Conservation (phyloP, 495 filamentous ascomycete genomes). For the Aspergillus sparsus region DNA sequence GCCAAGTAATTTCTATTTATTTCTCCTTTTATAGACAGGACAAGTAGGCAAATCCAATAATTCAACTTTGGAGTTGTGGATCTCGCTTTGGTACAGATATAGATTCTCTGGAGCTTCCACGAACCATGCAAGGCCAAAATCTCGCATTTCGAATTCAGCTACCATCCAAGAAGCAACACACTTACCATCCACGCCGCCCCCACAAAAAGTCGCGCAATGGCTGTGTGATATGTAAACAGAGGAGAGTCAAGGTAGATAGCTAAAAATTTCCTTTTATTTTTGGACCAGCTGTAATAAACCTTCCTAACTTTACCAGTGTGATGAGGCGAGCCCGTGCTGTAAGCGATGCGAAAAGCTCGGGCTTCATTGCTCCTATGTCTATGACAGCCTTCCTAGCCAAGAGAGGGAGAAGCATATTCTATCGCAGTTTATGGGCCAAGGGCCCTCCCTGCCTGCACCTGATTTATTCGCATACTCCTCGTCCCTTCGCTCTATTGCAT, state of each 20-base stretch:
- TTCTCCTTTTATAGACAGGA: too few species aligned
- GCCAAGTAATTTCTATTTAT: too few species aligned
- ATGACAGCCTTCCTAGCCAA: slow-evolving; percentile 8
- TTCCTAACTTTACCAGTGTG: slow-evolving; percentile 36
- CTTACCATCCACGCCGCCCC: slow-evolving; percentile 36
- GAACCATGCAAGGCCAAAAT: slow-evolving; percentile 33
- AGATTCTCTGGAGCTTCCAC: slow-evolving; percentile 6
- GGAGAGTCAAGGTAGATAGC: slow-evolving; percentile 47
- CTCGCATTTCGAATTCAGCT: slow-evolving; percentile 31
- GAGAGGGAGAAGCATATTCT: slow-evolving; percentile 22
- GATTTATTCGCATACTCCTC: slow-evolving; percentile 30
- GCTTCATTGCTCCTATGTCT: slow-evolving; percentile 41
- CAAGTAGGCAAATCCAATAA: too few species aligned
- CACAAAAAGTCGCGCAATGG: slow-evolving; percentile 50
- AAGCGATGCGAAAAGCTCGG: slow-evolving; percentile 43
- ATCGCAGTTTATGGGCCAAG: slow-evolving; percentile 21
- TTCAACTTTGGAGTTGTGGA: too few species aligned
- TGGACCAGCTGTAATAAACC: neutral
- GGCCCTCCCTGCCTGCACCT: slow-evolving; percentile 16
- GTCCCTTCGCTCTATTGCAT: slow-evolving; percentile 28
- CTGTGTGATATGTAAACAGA: slow-evolving; percentile 50
- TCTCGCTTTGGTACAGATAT: too few species aligned
- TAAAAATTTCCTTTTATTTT: neutral
- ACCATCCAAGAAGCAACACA: slow-evolving; percentile 13
- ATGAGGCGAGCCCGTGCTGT: slow-evolving; percentile 49